Percentiles rank a stretch among this genome's conserved stretches.
Conservation (phyloP, 2,329 filamentous ascomycete species). For the Phaeomoniella chlamydospora region DNA sequence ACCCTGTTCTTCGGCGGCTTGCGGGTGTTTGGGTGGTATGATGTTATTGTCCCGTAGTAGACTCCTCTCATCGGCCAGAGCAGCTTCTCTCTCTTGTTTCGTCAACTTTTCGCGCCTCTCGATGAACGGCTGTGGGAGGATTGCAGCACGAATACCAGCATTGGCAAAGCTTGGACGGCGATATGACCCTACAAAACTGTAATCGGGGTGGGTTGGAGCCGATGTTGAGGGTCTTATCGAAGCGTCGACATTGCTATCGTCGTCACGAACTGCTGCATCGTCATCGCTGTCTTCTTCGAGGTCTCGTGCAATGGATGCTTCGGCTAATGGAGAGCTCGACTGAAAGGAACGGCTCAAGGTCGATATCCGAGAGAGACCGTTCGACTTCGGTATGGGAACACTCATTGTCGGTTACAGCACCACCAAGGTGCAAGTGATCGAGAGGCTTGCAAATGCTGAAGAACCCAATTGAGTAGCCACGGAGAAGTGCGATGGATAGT, state of each 20-base stretch:
- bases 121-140: slow-evolving; percentile 36
- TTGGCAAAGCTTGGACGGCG: slow-evolving; percentile 64
- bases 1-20: slow-evolving; percentile 14
- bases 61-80: slow-evolving; percentile 41
- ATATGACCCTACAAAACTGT: slow-evolving; percentile 51
- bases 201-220: slow-evolving; percentile 18
- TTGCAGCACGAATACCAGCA: slow-evolving; percentile 53
- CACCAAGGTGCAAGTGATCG: no score
- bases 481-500: no score
- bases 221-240: slow-evolving; percentile 25
- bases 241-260: slow-evolving; percentile 20
- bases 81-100: slow-evolving; percentile 37
- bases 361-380: neutral
- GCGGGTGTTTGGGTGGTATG: slow-evolving; percentile 35
- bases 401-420: no score
- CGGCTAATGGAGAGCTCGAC: slow-evolving; percentile 50
- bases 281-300: slow-evolving; percentile 50
- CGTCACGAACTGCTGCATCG: slow-evolving; percentile 21
- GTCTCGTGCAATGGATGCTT: slow-evolving; percentile 51
- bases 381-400: no score
- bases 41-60: slow-evolving; percentile 45
- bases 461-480: no score
- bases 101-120: slow-evolving; percentile 23
- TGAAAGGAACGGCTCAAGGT: slow-evolving; percentile 31
- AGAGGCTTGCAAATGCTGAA: no score